phyloP scores from a whole-genome alignment of 352 stramenopile species.

The Phytophthora cryptogea region DNA sequence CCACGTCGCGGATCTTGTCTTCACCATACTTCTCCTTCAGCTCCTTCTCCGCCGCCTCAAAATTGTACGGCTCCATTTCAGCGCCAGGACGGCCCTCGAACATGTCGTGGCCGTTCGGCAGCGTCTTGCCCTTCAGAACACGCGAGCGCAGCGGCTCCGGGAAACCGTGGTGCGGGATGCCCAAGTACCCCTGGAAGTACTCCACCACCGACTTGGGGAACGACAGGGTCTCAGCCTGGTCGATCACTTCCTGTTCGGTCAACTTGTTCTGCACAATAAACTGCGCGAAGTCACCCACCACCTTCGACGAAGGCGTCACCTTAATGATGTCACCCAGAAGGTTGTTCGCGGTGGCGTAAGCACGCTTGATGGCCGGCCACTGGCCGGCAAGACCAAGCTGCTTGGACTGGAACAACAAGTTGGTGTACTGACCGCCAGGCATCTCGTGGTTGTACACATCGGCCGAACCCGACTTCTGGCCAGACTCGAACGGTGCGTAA shows the following conservation, averaged over 20 bases:
- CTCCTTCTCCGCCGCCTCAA: slow-evolving; percentile 85
- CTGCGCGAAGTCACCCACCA: slow-evolving; percentile 98
- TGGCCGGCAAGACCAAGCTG: slow-evolving; percentile 95
- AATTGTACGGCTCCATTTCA: slow-evolving; percentile 95
- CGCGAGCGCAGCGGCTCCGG: slow-evolving; percentile 94
- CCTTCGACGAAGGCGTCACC: slow-evolving; percentile 97
- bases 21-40: slow-evolving; percentile 89
- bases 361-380: slow-evolving; percentile 96
- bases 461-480: slow-evolving; percentile 95
- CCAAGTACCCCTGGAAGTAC: slow-evolving; percentile 97
- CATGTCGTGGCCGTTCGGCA: slow-evolving; percentile 89
- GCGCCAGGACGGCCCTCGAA: slow-evolving; percentile 95
- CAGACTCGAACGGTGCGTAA: slow-evolving; percentile 98
- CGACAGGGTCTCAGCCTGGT: slow-evolving; percentile 93
- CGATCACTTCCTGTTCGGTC: slow-evolving; percentile 94
- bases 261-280: slow-evolving; percentile 99
- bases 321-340: slow-evolving; percentile 98
- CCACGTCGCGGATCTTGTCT: slow-evolving; percentile 93
- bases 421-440: slow-evolving; percentile 97
- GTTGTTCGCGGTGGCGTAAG: slow-evolving; percentile 96
- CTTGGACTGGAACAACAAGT: slow-evolving; percentile 97
- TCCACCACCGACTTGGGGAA: slow-evolving; percentile 98
- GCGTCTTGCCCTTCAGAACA: slow-evolving; percentile 93
- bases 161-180: slow-evolving; percentile 97
- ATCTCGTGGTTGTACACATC: slow-evolving; percentile 99